Conservation (phyloP, 169 alveolate genomes). For the Plasmodium berghei region DNA sequence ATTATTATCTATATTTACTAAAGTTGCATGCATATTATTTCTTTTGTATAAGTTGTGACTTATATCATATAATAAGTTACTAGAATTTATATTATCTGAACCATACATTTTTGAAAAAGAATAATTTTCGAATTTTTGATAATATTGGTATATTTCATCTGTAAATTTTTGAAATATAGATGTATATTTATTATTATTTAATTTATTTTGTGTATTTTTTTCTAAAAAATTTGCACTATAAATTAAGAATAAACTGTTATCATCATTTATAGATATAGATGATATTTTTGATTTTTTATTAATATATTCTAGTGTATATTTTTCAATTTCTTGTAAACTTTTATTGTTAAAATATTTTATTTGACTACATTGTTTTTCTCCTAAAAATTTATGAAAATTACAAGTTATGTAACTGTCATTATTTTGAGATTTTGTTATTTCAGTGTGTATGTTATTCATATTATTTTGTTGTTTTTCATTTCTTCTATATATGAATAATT, state of each 20-base stretch:
- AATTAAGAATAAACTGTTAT: slow-evolving; percentile 33
- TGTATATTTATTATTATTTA: not conserved
- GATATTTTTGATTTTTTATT: slow-evolving; percentile 11
- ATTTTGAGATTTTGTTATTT: not conserved
- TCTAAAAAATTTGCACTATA: slow-evolving; percentile 38
- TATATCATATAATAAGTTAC: slow-evolving; percentile 37
- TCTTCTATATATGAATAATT: slow-evolving; percentile 18
- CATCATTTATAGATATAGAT: slow-evolving; percentile 34
- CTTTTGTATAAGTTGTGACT: slow-evolving; percentile 25
- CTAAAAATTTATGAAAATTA: slow-evolving; percentile 37
- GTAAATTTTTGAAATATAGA: slow-evolving; percentile 14
- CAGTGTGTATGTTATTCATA: not conserved
- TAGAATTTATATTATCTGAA: slow-evolving; percentile 17
- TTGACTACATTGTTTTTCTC: slow-evolving; percentile 8
- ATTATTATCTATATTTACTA: not conserved
- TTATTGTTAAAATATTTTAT: slow-evolving; percentile 53
- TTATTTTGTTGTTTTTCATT: not conserved
- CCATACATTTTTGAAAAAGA: slow-evolving; percentile 4
- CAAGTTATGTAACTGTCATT: not conserved
- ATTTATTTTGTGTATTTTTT: not conserved
- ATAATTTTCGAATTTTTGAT: not conserved
- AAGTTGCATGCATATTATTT: slow-evolving; percentile 22
- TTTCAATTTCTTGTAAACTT: slow-evolving; percentile 26
- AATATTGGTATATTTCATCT: slow-evolving; percentile 5
- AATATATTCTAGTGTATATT: slow-evolving; percentile 14